Conservation (phyloP, 306 rosid genomes). For the Abrus pulchellus region DNA sequence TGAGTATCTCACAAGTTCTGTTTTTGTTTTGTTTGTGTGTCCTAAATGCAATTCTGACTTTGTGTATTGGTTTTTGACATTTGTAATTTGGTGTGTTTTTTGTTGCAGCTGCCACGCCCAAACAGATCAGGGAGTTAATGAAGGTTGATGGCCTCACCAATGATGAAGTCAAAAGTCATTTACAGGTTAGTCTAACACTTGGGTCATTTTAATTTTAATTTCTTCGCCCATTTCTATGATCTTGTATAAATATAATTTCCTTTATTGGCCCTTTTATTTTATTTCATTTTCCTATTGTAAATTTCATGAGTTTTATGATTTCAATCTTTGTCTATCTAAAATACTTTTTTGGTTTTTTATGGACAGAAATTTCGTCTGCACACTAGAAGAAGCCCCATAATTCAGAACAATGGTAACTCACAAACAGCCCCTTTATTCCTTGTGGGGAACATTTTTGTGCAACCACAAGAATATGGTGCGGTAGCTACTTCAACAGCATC, state of each 20-base stretch:
- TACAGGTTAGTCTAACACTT: constrained; percentile 66
- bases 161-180: constrained; percentile 95
- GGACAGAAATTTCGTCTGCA: constrained; percentile 87
- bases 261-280: background rate
- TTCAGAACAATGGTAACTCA: constrained; percentile 56
- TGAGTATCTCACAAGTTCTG: constrained; percentile 41
- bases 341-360: background rate
- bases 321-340: constrained; percentile 2
- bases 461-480: constrained; percentile 73
- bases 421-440: constrained; percentile 72
- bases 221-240: background rate
- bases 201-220: background rate
- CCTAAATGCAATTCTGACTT: background rate
- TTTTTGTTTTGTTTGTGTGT: background rate
- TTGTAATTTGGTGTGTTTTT: constrained; percentile 21
- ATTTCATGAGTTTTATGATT: background rate
- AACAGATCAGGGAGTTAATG: constrained; percentile 92
- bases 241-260: background rate
- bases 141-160: constrained; percentile 97
- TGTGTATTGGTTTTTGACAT: constrained; percentile 13
- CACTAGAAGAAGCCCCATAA: constrained; percentile 67
- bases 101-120: constrained; percentile 85
- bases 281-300: background rate
- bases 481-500: constrained; percentile 55
- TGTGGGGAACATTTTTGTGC: constrained; percentile 86